These are phyloP conservation scores for Musa beccarii DNA, from an alignment of 176 grass and related monocot species.

Conservation along the genomic window DNA sequence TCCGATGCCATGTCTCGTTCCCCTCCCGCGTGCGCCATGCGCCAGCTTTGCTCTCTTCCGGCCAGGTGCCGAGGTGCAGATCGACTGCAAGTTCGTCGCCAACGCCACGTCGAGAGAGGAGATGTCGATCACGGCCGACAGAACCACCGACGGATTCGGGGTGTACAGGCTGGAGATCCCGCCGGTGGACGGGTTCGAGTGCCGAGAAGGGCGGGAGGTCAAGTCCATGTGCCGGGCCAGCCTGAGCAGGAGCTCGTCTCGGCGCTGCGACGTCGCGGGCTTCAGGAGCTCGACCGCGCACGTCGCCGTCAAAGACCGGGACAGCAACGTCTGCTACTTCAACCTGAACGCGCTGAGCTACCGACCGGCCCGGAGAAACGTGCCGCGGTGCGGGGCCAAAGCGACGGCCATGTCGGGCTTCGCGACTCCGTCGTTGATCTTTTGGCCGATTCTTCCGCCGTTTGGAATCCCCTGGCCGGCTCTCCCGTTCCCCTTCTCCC, in stretches of 20 bases:
- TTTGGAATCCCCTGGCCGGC: constrained; percentile 48
- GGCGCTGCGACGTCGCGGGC: constrained; percentile 67
- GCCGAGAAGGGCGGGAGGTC: constrained; percentile 68
- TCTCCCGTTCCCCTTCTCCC: constrained; percentile 15
- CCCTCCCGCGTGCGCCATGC: neutral
- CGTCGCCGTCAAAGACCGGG: constrained; percentile 54
- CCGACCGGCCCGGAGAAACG: constrained; percentile 49
- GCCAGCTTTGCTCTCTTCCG: neutral
- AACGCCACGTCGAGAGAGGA: constrained; percentile 51
- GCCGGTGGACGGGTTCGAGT: constrained; percentile 64
- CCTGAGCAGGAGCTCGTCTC: constrained; percentile 54
- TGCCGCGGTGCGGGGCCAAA: constrained; percentile 32
- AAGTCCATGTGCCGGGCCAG: constrained; percentile 72
- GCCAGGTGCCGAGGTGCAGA: constrained; percentile 66
- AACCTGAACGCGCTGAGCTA: constrained; percentile 96
- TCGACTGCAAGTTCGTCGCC: constrained; percentile 78
- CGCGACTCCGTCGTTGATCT: constrained; percentile 47
- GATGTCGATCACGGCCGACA: constrained; percentile 75
- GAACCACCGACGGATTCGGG: constrained; percentile 73
- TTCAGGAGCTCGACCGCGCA: constrained; percentile 63
- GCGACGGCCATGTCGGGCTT: neutral
- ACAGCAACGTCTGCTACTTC: constrained; percentile 60
- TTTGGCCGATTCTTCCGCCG: constrained; percentile 80
- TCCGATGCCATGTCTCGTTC: neutral
- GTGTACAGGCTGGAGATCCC: constrained; percentile 95